Base-by-base conservation (phyloP, 1,139 yeast genomes). In the Sugiyamaella sp. region DNA sequence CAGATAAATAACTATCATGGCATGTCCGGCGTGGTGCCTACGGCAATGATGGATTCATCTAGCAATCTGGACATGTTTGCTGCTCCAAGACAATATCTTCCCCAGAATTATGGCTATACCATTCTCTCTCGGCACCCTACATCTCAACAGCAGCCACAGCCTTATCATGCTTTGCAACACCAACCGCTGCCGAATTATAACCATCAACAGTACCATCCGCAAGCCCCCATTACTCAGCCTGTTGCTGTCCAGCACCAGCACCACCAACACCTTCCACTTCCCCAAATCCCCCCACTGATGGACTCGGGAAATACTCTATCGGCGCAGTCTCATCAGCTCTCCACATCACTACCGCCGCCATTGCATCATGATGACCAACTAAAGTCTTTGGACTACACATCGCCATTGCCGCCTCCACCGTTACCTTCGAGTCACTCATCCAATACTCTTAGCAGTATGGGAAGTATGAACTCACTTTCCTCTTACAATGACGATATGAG, bases 41-140 rank as follows among this genome's bases (percentile, higher is more conserved):
- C 40, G 5, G 12, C 48, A n/a, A 9, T 51, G 46, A 45, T 45
- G 33, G 53, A 51, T 27, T 22, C 44, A 17, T 4, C 44, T 24
- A 38, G 40, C 14, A 5, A 29, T n/a, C 40, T 27, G n/a, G 53
- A 51, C 27, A 51, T 21, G 12, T 35, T 33, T 24, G 27, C 32
- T 45, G 45, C 53, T 21, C 53, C 53, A 14, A 35, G 55, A 32
- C 46, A 49, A 19, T 32, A 22, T 14, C 29, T 21, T 3, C 46
- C 40, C 22, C 50, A 51, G 29, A 25, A 48, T 17, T 42, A 27
- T 33, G 39, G 22, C 38, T 52, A 49, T 25, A 38, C 38, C 16
- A 14, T 43, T 6, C 42, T 52, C 14, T 16, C 48, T 17, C 33
- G 44, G 12, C 55, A 45, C 35, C 44, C 49, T 19, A 46, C 50